Evolutionary conservation across 768 basidiomycete species (phyloP), one percentile per base, ranked within the genome.

Genomic region (Coprinellus aureogranulatus): DNA sequence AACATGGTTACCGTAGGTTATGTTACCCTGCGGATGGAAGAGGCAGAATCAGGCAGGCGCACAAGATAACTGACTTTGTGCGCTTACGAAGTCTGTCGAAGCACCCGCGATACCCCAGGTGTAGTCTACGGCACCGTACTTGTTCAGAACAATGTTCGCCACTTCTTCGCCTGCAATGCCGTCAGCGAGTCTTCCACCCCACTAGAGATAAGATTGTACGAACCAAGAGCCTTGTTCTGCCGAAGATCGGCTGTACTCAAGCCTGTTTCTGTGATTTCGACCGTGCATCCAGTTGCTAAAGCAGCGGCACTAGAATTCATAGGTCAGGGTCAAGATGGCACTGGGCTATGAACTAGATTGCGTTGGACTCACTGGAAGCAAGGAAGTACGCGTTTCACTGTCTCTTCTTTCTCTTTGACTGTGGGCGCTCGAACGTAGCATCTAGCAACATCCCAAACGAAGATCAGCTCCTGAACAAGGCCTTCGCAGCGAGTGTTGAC

Each of bases 41-140:
- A 37, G n/a, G 22, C 31, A 18, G 39, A 11, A 56, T n/a, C 20
- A 8, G 28, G 28, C 30, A 50, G 39, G n/a, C 11, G 37, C 18
- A 25, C 26, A 30, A 1, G 12, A 41, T 34, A 27, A 39, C 34
- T 47, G 8, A 23, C 5, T 34, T 6, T 34, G 20, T 44, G 20
- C 8, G 73, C 88, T 75, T 63, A 91, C 91, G 61, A 93, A 92
- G 67, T 92, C 91, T 2, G 91, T 92, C 4, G 89, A 92, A 12
- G 89, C 90, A 45, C 78, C 79, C 4, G 75, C 71, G 62, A 88
- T 88, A 44, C 89, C 86, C 78, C 82, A 85, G 59, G 81, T 79
- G 64, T 85, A 81, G 66, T 88, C 85, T 54, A 88, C 76, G 2
- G 71, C 70, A 0, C 87, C 88, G 57, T 85, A 88, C 54, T 82